A percentile compares a stretch with the other conserved stretches of the same genome.
phyloP scores from a whole-genome alignment of 108 stramenopile genomes.

The Parietichytrium sp. region DNA sequence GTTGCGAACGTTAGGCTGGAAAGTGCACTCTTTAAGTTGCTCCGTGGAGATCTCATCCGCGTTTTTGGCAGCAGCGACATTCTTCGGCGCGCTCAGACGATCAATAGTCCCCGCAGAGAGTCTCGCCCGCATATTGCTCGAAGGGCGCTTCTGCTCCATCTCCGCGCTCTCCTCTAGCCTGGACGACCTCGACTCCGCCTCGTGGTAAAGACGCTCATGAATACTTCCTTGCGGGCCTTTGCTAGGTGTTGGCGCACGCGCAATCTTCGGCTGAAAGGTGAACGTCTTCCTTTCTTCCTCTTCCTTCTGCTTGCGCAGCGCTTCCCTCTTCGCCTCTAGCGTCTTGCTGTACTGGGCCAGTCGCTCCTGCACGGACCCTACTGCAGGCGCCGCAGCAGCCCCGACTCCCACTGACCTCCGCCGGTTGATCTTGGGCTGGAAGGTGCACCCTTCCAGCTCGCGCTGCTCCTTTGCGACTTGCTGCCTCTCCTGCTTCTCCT shows the following conservation, averaged over 20 bases:
- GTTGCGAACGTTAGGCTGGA: constrained; percentile 16
- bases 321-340: background rate
- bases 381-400: background rate
- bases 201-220: constrained; percentile 10
- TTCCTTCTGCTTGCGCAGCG: constrained; percentile 1
- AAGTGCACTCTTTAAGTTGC: constrained; percentile 27
- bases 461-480: background rate
- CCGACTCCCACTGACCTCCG: background rate
- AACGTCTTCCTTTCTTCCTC: background rate
- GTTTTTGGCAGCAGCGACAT: background rate
- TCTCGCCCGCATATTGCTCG: too few species aligned
- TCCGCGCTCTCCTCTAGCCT: constrained; percentile 33
- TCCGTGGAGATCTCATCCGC: background rate
- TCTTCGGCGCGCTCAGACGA: background rate
- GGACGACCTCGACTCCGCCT: too few species aligned
- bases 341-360: background rate
- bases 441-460: constrained; percentile 34
- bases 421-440: constrained; percentile 29
- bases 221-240: background rate
- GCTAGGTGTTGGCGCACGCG: background rate
- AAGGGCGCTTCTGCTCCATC: background rate
- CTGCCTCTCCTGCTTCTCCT: background rate
- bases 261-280: constrained; percentile 31
- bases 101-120: background rate
- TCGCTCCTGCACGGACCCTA: constrained; percentile 7